Evolutionary conservation across 2,329 filamentous ascomycete genomes (phyloP).

Genomic region (Fusarium nodosum): DNA sequence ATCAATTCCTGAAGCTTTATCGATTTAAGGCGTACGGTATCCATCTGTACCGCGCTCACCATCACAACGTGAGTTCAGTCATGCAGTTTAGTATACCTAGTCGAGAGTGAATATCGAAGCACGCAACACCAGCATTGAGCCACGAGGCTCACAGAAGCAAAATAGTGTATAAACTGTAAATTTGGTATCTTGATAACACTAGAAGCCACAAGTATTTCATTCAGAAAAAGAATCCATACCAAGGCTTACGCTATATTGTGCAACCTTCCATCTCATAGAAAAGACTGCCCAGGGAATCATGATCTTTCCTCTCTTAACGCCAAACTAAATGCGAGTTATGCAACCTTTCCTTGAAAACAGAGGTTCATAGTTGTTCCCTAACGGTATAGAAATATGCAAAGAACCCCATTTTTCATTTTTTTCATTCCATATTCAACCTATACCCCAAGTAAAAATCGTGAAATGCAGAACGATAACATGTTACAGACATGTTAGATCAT

Average conservation of each 20-base stretch:
- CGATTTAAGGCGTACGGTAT: neutral
- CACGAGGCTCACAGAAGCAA: neutral
- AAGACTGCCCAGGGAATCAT: conserved; percentile 36
- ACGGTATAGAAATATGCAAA: conserved; percentile 7
- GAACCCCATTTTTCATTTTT: conserved; percentile 1
- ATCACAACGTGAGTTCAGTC: neutral
- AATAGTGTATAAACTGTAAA: conserved; percentile 4
- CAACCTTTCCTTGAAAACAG: conserved; percentile 19
- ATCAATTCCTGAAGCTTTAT: neutral
- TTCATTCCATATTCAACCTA: conserved; percentile 5
- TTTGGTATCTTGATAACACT: conserved; percentile 33
- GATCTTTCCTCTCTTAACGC: conserved; percentile 39
- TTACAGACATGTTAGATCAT: neutral
- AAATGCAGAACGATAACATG: conserved; percentile 9
- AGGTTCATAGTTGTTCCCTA: conserved; percentile 1
- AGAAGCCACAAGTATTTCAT: neutral
- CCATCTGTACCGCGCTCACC: neutral
- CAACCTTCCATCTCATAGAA: conserved; percentile 8
- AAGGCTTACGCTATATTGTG: conserved; percentile 13
- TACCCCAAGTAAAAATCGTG: conserved; percentile 10
- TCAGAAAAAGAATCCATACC: conserved; percentile 11
- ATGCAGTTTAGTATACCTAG: neutral
- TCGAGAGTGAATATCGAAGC: neutral
- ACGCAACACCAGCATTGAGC: too few relatives aligned
- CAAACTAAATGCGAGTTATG: conserved; percentile 44